Base-by-base conservation (phyloP, 2,329 filamentous ascomycete genomes). In the Apiospora marii region DNA sequence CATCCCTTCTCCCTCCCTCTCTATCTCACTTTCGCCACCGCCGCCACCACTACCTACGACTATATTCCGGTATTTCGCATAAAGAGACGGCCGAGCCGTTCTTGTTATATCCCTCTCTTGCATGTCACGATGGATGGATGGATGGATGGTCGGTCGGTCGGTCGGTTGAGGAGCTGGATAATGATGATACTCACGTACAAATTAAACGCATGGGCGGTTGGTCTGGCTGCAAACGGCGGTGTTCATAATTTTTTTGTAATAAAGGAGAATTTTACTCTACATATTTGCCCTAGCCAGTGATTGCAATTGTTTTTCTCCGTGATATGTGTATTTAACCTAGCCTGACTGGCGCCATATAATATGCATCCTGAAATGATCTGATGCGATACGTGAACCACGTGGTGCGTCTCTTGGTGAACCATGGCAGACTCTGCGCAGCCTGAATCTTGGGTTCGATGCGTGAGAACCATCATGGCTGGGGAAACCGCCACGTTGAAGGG, bases 161-260 rank as follows among this genome's bases (percentile, higher is more conserved):
- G 49, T 24, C 14, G n/a, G 53, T 16, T 13, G 30, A 27, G 16
- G 30, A 61, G 27, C 27, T 34, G 53, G 30, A 61, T 37, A 61
- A 61, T 61, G 53, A 61, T 37, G 46, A 49, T 49, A 61, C 53
- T 61, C 53, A 61, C 19, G 19, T 27, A 61, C 30, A 61, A n/a
- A 61, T 61, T 61, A 37, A 37, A 61, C 30, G 53, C 53, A 61
- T 61, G 30, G 53, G 53, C 53, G 53, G 30, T 61, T 34, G 53
- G 53, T n/a, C 37, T n/a, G 53, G 53, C 53, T 61, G 53, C 53
- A 61, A 61, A 49, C 46, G 46, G 46, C 53, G 53, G 53, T 61
- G 53, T 61, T 61, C 19, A 37, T 61, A 61, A 12, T 37, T 61
- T 61, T 61, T 37, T 37, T 61, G 30, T 37, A 37, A 37, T 37